Evolutionary conservation across 495 filamentous ascomycete species (phyloP).

Genomic region (Aspergillus panamensis): DNA sequence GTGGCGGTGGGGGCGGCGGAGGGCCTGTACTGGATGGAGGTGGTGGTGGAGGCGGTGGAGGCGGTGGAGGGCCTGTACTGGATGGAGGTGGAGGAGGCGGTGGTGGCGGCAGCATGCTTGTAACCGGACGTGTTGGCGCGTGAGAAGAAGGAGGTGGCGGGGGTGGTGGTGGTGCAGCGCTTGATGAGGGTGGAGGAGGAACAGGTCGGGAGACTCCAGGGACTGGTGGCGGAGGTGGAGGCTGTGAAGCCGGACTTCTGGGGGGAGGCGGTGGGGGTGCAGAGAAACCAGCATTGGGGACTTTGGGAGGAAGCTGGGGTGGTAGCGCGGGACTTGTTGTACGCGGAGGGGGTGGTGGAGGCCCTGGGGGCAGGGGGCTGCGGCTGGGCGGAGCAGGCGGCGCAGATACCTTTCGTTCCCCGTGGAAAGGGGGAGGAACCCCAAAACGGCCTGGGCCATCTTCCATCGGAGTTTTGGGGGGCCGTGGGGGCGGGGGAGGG

Average conservation of each 20-base stretch:
- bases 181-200: constrained; percentile 33
- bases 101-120: constrained; percentile 34
- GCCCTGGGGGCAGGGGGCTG: constrained; percentile 48
- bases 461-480: constrained; percentile 81
- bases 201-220: constrained; percentile 31
- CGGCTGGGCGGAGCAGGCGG: constrained; percentile 76
- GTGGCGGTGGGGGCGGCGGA: constrained; percentile 35
- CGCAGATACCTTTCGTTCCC: constrained; percentile 58
- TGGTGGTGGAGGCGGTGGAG: constrained; percentile 33
- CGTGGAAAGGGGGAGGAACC: constrained; percentile 80
- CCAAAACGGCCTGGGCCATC: constrained; percentile 61
- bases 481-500: constrained; percentile 80
- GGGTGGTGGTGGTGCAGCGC: constrained; percentile 19
- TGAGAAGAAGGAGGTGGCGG: constrained; percentile 41
- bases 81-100: constrained; percentile 47
- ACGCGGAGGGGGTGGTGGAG: constrained; percentile 68
- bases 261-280: constrained; percentile 59
- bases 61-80: constrained; percentile 41
- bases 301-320: constrained; percentile 72
- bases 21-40: constrained; percentile 7
- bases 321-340: constrained; percentile 51
- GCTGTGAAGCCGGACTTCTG: constrained; percentile 43
- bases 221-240: constrained; percentile 49
- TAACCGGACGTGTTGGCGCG: constrained; percentile 24
- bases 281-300: constrained; percentile 41